Conservation (phyloP, 2,329 filamentous ascomycete species). For the Colletotrichum cereale region DNA sequence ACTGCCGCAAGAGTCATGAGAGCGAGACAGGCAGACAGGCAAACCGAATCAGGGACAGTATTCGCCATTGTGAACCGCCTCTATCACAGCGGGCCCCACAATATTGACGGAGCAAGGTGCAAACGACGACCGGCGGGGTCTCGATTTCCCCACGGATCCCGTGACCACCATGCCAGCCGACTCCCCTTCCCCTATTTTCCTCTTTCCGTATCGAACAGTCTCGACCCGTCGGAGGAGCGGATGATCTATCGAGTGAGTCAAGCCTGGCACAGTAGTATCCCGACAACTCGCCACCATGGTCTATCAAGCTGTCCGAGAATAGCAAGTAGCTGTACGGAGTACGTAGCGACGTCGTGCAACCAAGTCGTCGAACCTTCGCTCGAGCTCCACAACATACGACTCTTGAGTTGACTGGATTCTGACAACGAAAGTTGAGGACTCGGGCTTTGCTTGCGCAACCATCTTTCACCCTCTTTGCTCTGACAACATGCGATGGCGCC, state of each 20-base stretch:
- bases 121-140: constrained; percentile 21
- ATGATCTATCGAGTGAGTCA: constrained; percentile 20
- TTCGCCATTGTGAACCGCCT: constrained; percentile 24
- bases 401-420: constrained; percentile 1
- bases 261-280: not conserved
- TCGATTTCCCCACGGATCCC: constrained; percentile 24
- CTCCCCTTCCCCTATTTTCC: not conserved
- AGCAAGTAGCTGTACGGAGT: not conserved
- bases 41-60: not conserved
- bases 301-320: not conserved
- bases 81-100: not conserved
- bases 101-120: constrained; percentile 13
- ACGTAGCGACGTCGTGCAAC: not conserved
- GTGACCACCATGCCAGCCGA: constrained; percentile 17
- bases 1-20: not conserved
- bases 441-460: not conserved
- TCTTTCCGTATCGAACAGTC: constrained; percentile 16
- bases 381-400: not conserved
- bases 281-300: not conserved
- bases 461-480: not conserved
- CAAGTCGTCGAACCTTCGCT: constrained; percentile 26
- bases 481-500: not conserved
- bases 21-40: not conserved
- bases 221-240: constrained; percentile 5
- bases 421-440: not conserved